Evolutionary conservation across 352 stramenopile genomes (phyloP), one percentile per base, ranked within the genome.

Genomic region (Phytophthora citricola): DNA sequence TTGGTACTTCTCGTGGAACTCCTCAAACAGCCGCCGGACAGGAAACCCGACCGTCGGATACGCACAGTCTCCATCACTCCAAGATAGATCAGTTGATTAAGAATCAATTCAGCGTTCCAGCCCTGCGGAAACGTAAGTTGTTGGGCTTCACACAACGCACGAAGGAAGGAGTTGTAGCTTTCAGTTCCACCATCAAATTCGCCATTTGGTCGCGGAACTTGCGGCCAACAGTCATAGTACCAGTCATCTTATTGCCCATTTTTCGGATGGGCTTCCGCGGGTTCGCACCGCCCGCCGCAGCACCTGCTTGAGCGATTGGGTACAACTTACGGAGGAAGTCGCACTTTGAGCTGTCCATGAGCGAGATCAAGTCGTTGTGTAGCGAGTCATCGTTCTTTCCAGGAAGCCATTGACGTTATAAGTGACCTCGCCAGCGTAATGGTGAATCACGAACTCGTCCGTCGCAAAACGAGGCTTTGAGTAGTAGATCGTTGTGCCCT

Each of bases 331-430:
- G 82, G 27, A 95, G 49, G 44, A 92, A 96, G 22, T 89, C 82
- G 29, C 87, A 89, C 64, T 91, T 80, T 6, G 85, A 94, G 63
- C 75, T 92, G 61, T 97, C 83, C 83, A 96, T 95, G 2, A 97
- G 72, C 17, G 87, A 93, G 43, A 96, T 81, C 36, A 97, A 68
- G 63, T 97, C 90, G 47, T 94, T 93, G 73, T 97, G 91, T 9
- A 99, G 74, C 53, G 94, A 98, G 70, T 99, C 97, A 64, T 98
- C 94, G 81, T 99, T 99, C 78, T 99, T 68, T 99, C 97, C 22
- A 99, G 80, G 65, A 99, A 99, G 24, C 94, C 94, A 49, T 88
- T 95, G 24, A 97, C 95, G 51, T 88, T 95, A 81, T 99, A 99
- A 31, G 93, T 94, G 20, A 99, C 96, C 62, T 98, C 91, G 39